Evolutionary conservation across 805 yeast species (phyloP), one percentile per base, ranked within the genome.

Genomic region (Kuraishia borneana): DNA sequence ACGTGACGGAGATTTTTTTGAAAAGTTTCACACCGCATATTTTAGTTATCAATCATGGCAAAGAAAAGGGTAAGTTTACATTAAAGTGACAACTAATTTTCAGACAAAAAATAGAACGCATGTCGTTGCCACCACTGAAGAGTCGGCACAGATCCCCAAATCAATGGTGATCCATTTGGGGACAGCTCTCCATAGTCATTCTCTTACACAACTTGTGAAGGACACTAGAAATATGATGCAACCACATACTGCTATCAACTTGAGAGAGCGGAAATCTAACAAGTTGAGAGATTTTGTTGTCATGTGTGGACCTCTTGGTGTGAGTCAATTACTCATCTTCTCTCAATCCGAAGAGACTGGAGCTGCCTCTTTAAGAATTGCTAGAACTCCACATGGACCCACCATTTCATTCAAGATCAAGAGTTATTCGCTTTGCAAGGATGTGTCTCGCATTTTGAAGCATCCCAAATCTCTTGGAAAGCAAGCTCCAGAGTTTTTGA

Each of bases 231-330:
- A 72, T 40, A 73, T 87, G 42, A 87, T 92, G 96, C 92, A 85
- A 53, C 98, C 98, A 10, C 94, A 89, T 50, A 92, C 98, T 3
- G 96, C 97, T 9, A 76, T 85, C 47, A 82, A 76, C 44, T 67
- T 92, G 39, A 70, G 78, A 42, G 98, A 92, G 58, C 68, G 97
- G 33, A 84, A 83, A 52, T 65, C 83, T 26, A 92, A 92, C 57
- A 83, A 77, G 51, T 65, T 92, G 44, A 84, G 82, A 54, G 98
- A 89, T 59, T 92, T 82, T 47, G 72, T 88, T n/a, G 95, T 85
- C n/a, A 88, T 92, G 96, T 83, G 96, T 26, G 97, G 97, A 5
- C 97, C 97, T 10, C 64, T 92, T 30, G 95, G 95, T 19, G 95
- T 92, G 17, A 70, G 89, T 5, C 95, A 89, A 58, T 58, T 92